phyloP scores from a whole-genome alignment of 768 basidiomycete genomes.

The Leccinum barrowsii region DNA sequence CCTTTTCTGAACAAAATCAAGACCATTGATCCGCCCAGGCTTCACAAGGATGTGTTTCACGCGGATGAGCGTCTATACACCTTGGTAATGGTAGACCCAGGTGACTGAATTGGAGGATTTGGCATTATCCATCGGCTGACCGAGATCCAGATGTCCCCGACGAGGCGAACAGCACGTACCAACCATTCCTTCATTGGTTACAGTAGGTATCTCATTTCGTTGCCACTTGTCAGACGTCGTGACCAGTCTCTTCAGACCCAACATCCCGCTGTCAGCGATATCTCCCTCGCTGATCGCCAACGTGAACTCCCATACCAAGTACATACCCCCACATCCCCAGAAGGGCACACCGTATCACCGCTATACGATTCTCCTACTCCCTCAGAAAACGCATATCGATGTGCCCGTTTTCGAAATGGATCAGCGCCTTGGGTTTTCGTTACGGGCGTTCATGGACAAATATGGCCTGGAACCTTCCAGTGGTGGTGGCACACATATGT shows the following conservation, averaged over 20 bases:
- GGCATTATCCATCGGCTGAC: conserved; percentile 6
- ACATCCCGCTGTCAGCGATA: conserved; percentile 71
- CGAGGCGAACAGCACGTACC: conserved; percentile 57
- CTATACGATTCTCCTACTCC: conserved; percentile 73
- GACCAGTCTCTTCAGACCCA: conserved; percentile 50
- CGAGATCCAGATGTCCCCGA: conserved; percentile 74
- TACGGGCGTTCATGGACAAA: conserved; percentile 56
- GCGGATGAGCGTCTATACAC: conserved; percentile 80
- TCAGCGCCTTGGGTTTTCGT: conserved; percentile 59
- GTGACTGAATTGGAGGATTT: conserved; percentile 40
- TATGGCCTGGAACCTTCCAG: conserved; percentile 50
- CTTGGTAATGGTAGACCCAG: conserved; percentile 84
- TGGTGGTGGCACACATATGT: conserved; percentile 82
- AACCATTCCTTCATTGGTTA: conserved; percentile 81
- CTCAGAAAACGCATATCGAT: conserved; percentile 50
- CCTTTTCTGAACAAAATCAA: conserved; percentile 26
- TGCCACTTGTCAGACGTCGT: background rate
- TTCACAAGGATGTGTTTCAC: conserved; percentile 80
- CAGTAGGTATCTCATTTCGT: conserved; percentile 46
- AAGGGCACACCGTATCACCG: conserved; percentile 89
- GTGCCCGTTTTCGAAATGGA: conserved; percentile 45
- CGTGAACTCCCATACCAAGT: conserved; percentile 59
- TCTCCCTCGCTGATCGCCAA: conserved; percentile 38
- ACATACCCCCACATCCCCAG: conserved; percentile 91
- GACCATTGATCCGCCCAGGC: conserved; percentile 62